Conservation (phyloP, 176 grass and related monocot species). For the Carex littledalei region DNA sequence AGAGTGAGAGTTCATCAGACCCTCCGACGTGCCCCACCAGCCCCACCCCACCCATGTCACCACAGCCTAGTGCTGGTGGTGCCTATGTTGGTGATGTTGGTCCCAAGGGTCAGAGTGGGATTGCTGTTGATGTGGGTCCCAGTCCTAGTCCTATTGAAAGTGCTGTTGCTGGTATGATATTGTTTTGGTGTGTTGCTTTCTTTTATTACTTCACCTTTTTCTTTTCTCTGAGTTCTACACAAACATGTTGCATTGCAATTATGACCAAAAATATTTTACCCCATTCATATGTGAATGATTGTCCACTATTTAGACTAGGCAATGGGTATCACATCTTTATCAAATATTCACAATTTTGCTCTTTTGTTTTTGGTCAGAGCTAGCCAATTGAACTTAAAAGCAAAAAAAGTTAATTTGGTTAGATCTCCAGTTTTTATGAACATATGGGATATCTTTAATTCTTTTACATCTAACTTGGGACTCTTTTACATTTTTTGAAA, state of each 20-base stretch:
- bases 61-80: neutral
- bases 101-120: slow-evolving; percentile 6
- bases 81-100: neutral
- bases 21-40: neutral
- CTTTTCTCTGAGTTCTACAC: neutral
- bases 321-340: neutral
- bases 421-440: neutral
- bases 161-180: slow-evolving; percentile 11
- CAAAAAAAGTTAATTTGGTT: neutral
- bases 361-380: neutral
- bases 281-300: neutral
- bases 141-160: neutral
- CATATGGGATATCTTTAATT: neutral
- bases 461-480: neutral
- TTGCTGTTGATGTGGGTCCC: neutral
- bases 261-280: neutral
- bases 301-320: neutral
- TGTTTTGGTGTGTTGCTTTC: slow-evolving; percentile 11
- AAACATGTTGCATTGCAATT: neutral
- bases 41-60: neutral
- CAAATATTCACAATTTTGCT: neutral
- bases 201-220: neutral
- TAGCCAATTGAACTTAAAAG: neutral
- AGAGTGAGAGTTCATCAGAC: slow-evolving; percentile 33
- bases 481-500: neutral